phyloP scores from a whole-genome alignment of 2,329 filamentous ascomycete species.

The Cyphellophora europaea region DNA sequence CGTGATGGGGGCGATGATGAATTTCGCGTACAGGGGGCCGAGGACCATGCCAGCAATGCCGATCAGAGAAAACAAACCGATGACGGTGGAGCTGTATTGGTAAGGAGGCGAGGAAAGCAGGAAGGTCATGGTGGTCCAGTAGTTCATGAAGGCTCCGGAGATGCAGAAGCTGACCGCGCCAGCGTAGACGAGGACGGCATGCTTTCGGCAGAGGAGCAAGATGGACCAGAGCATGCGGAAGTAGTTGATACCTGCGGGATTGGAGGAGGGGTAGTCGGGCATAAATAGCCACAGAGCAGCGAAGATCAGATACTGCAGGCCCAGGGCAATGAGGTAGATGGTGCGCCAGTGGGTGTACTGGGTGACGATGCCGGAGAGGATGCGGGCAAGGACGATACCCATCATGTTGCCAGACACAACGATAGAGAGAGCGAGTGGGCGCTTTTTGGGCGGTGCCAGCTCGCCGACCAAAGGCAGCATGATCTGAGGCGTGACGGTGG shows the following conservation, averaged over 20 bases:
- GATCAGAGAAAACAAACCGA: slow-evolving; percentile 71
- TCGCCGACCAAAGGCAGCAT: slow-evolving; percentile 77
- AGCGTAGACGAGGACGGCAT: slow-evolving; percentile 62
- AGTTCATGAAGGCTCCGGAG: slow-evolving; percentile 53
- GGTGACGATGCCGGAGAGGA: slow-evolving; percentile 66
- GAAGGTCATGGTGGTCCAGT: slow-evolving; percentile 73
- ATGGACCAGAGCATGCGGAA: slow-evolving; percentile 55
- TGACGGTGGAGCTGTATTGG: slow-evolving; percentile 54
- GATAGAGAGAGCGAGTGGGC: slow-evolving; percentile 62
- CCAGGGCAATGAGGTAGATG: slow-evolving; percentile 71
- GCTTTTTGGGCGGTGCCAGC: slow-evolving; percentile 59
- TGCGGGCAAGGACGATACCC: slow-evolving; percentile 65
- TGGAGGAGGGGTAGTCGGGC: slow-evolving; percentile 72
- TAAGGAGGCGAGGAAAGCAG: slow-evolving; percentile 64
- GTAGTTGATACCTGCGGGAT: slow-evolving; percentile 42
- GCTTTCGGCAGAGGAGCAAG: slow-evolving; percentile 49
- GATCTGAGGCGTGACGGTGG: slow-evolving; percentile 68
- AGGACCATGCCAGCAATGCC: slow-evolving; percentile 60
- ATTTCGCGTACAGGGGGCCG: slow-evolving; percentile 59
- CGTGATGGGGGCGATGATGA: slow-evolving; percentile 56
- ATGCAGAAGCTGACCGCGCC: slow-evolving; percentile 57
- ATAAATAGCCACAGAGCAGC: slow-evolving; percentile 60
- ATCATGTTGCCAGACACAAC: slow-evolving; percentile 67
- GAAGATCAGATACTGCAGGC: slow-evolving; percentile 59
- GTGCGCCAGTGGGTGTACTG: slow-evolving; percentile 66